Conservation (phyloP, 441 rosid species). For the Populus trichocarpa region DNA sequence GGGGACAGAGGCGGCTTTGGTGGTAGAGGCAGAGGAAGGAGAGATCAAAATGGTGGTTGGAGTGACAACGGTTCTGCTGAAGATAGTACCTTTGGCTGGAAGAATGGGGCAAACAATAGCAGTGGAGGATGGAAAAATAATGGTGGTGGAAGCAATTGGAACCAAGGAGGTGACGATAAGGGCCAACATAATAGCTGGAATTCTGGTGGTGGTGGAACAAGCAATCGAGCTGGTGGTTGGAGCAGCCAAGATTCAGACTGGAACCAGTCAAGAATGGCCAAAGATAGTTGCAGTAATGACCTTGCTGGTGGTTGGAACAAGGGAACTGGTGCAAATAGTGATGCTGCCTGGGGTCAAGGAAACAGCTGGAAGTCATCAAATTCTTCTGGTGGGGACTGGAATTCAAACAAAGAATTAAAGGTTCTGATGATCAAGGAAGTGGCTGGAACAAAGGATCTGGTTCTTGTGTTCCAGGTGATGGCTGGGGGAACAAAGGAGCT, state of each 20-base stretch:
- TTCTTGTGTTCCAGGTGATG: constrained; percentile 9
- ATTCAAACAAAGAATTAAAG: background rate
- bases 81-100: constrained; percentile 39
- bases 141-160: constrained; percentile 24
- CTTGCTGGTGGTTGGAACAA: constrained; percentile 23
- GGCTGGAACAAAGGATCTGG: constrained; percentile 17
- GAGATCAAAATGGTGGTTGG: constrained; percentile 29
- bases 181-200: constrained; percentile 21
- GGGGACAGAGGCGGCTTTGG: constrained; percentile 27
- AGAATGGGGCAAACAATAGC: constrained; percentile 22
- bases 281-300: background rate
- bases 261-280: constrained; percentile 3
- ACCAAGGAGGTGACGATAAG: constrained; percentile 28
- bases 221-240: constrained; percentile 21
- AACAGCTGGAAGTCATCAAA: constrained; percentile 10
- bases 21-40: constrained; percentile 44
- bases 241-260: constrained; percentile 15
- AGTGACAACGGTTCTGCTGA: constrained; percentile 28
- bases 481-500: constrained; percentile 23
- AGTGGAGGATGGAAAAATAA: constrained; percentile 26
- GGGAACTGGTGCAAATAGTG: constrained; percentile 9
- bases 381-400: constrained; percentile 22
- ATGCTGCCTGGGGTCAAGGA: constrained; percentile 12
- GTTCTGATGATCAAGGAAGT: background rate
- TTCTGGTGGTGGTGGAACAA: constrained; percentile 21